phyloP scores from a whole-genome alignment of 2,329 filamentous ascomycete genomes.

The Cladorrhinum sp. region DNA sequence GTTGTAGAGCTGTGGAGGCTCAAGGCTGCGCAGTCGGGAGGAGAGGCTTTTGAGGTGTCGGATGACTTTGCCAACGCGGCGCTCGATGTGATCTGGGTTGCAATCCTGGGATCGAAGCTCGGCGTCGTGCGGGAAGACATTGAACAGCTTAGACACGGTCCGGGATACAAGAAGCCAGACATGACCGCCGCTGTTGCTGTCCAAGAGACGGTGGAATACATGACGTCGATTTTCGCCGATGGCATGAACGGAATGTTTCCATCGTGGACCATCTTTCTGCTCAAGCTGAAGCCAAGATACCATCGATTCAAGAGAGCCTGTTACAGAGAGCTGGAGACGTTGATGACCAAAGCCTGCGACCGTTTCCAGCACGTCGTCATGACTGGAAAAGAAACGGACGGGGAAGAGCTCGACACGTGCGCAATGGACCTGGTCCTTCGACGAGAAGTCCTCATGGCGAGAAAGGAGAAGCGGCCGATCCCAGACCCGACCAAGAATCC shows the following conservation, averaged over 20 bases:
- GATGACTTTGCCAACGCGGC: conserved; percentile 36
- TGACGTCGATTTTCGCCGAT: conserved; percentile 7
- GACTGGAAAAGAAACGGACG: conserved; percentile 17
- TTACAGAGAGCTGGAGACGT: conserved; percentile 25
- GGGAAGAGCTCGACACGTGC: conserved; percentile 27
- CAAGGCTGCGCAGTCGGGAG: conserved; percentile 17
- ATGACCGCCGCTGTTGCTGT: conserved; percentile 15
- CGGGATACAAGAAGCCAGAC: conserved; percentile 28
- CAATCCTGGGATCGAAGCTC: conserved; percentile 34
- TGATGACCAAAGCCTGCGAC: conserved; percentile 25
- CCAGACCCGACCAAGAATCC: conserved; percentile 33
- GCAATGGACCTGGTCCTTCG: conserved; percentile 21
- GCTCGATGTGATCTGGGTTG: conserved; percentile 40
- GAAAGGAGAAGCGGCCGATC: conserved; percentile 32
- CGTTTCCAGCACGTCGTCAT: conserved; percentile 21
- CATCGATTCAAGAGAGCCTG: conserved; percentile 9
- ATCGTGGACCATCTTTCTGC: too few species aligned
- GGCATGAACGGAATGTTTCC: too few species aligned
- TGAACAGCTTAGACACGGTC: conserved; percentile 13
- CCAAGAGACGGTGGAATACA: conserved; percentile 24
- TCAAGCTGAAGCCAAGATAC: too few species aligned
- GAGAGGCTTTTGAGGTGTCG: conserved; percentile 31
- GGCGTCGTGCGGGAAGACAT: too few species aligned
- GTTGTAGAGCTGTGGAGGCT: conserved; percentile 31
- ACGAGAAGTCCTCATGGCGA: conserved; percentile 29